Base-by-base conservation (phyloP, 176 grass and related monocot genomes). In the Elaeis guineensis region DNA sequence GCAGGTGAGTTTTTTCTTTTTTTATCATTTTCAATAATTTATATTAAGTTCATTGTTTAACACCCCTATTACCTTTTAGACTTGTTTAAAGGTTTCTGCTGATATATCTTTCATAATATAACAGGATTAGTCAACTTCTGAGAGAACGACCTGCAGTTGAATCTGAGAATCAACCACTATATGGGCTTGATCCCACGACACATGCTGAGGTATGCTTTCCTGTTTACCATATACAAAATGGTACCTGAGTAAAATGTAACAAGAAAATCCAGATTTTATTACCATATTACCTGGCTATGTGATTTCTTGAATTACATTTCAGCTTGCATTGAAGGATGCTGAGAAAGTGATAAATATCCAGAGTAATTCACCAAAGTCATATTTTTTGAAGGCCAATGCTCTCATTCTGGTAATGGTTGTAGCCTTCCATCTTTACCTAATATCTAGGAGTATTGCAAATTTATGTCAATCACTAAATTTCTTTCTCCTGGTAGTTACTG, bases 181-280 rank as follows among this genome's bases (percentile, higher is more conserved):
- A 98, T 81, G 93, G 93, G 7, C 84, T 98, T 72, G 93, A 98
- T 81, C 93, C 93, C 57, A 98, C 84, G 81, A 92, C 76, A 24
- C 81, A 98, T 92, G 93, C 88, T 25, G 93, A 98, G 79, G 93
- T 92, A 66, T 76, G 65, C 29, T 1, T 5, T 52, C 4, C 58
- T 20, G 44, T 23, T 25, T 25, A 17, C 51, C 48, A 21, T 39
- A 5, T 54, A 18, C 26, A 7, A 44, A 7, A 26, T 6, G 57
- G 57, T 17, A 28, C 57, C 16, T 12, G 35, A 44, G 35, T 44
- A 44, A 12, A 44, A 14, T 14, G 35, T 44, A 44, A 44, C 35
- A 12, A 12, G 35, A 44, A 44, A 44, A 44, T 44, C 35, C 35
- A 44, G 35, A 14, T 44, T 44, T 44, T 44, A 44, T 44, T 2